phyloP scores from a whole-genome alignment of 331 rosid species.

The Erythrophleum ivorense region DNA sequence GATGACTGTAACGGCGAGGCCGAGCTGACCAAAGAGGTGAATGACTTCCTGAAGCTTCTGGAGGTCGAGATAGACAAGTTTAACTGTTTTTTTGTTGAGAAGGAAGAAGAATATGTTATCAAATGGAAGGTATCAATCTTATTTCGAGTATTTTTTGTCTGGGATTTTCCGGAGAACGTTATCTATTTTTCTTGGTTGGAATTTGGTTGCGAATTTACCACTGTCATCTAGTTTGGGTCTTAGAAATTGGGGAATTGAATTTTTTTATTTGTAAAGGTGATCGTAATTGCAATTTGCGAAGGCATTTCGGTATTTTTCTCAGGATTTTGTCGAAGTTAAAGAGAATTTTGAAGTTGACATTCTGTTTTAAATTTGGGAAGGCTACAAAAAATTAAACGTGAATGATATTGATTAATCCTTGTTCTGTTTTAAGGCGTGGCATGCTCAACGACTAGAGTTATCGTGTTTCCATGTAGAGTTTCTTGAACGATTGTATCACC shows the following conservation, averaged over 20 bases:
- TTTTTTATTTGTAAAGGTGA: neutral
- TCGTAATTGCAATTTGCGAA: neutral
- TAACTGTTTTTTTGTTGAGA: conserved; percentile 64
- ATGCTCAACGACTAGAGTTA: neutral
- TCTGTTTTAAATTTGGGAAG: neutral
- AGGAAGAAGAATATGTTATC: conserved; percentile 80
- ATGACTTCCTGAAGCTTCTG: conserved; percentile 64
- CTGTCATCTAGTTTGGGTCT: neutral
- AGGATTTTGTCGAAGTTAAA: neutral
- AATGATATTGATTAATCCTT: neutral
- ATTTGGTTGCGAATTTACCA: neutral
- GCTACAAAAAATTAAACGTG: neutral
- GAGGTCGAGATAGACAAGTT: conserved; percentile 78
- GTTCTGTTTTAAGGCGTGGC: neutral
- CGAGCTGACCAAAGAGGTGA: conserved; percentile 57
- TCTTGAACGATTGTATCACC: neutral
- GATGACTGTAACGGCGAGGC: conserved; percentile 17
- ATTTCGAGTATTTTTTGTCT: neutral
- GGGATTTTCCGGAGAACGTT: neutral
- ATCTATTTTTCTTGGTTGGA: neutral
- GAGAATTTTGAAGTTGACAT: conserved; percentile 2
- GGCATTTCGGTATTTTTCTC: neutral
- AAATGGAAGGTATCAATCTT: conserved; percentile 64
- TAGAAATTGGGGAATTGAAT: neutral
- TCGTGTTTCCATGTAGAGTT: neutral